These are phyloP conservation scores for Takashimella koratensis DNA, from an alignment of 1,284 basidiomycete genomes.

Conservation along the genomic window DNA sequence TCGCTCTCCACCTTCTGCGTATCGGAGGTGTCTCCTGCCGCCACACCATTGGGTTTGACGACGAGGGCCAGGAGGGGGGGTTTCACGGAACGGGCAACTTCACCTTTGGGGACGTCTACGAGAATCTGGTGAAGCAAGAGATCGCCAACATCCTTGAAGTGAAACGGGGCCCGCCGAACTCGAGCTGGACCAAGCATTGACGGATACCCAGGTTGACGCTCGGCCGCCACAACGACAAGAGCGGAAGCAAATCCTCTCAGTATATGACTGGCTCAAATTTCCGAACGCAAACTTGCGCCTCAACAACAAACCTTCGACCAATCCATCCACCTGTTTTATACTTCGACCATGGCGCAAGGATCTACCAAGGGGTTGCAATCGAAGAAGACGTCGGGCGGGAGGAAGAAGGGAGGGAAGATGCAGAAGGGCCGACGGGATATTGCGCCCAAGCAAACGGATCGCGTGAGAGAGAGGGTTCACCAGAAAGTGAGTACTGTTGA, in stretches of 20 bases:
- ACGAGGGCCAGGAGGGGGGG: background rate
- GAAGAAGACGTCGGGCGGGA: conserved; percentile 31
- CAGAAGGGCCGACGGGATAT: conserved; percentile 40
- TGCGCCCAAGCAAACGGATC: conserved; percentile 39
- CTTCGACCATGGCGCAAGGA: conserved; percentile 42
- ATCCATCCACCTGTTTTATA: background rate
- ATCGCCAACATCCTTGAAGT: background rate
- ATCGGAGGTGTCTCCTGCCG: background rate
- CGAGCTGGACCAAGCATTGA: background rate
- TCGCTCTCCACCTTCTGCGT: too few species aligned
- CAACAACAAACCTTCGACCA: background rate
- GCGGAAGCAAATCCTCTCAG: too few species aligned
- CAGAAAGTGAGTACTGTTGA: conserved; percentile 32
- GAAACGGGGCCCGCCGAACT: too few species aligned
- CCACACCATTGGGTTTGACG: background rate
- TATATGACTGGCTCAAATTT: too few species aligned
- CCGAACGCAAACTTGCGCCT: background rate
- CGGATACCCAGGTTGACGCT: background rate
- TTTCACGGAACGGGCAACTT: too few species aligned
- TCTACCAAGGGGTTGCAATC: conserved; percentile 33
- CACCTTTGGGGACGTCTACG: background rate
- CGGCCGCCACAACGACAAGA: background rate
- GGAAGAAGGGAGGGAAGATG: conserved; percentile 39
- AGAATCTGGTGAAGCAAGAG: background rate
- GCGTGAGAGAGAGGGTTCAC: conserved; percentile 29